Percentiles rank a stretch among this genome's conserved stretches.
phyloP scores from a whole-genome alignment of 164 flowering plant genomes.

The Vitis rupestris region DNA sequence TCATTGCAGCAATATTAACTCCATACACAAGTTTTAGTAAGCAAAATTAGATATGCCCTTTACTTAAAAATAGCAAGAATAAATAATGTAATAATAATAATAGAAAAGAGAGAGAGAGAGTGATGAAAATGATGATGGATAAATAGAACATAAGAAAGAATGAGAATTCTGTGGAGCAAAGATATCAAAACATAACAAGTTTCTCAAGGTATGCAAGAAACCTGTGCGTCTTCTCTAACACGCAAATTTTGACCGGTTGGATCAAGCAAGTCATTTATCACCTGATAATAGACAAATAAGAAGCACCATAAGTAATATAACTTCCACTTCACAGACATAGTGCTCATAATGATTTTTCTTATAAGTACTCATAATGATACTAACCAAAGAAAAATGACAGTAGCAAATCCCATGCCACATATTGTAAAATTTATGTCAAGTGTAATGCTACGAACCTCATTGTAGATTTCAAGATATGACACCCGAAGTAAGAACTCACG shows the following conservation, averaged over 20 bases:
- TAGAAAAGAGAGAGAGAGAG: no score
- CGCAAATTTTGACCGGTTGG: conserved; percentile 99
- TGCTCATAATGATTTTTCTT: no score
- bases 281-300: conserved; percentile 42
- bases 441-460: conserved; percentile 64
- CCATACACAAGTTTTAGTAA: no score
- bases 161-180: not conserved
- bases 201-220: conserved; percentile 21
- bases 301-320: conserved; percentile 1
- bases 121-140: not conserved
- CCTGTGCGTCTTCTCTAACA: conserved; percentile 99
- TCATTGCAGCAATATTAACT: no score
- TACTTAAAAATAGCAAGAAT: no score
- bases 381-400: not conserved
- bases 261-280: conserved; percentile 98
- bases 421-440: not conserved
- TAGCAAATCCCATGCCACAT: not conserved
- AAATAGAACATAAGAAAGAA: not conserved
- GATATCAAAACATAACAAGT: not conserved
- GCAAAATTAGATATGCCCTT: no score
- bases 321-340: not conserved
- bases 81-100: no score
- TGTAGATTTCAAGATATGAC: conserved; percentile 97
- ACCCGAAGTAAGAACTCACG: conserved; percentile 93
- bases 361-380: not conserved